A percentile compares a stretch with the other conserved stretches of the same genome.
These are phyloP conservation scores for Diplodia sapinea DNA, from an alignment of 2,329 filamentous ascomycete species.

Conservation along the genomic window DNA sequence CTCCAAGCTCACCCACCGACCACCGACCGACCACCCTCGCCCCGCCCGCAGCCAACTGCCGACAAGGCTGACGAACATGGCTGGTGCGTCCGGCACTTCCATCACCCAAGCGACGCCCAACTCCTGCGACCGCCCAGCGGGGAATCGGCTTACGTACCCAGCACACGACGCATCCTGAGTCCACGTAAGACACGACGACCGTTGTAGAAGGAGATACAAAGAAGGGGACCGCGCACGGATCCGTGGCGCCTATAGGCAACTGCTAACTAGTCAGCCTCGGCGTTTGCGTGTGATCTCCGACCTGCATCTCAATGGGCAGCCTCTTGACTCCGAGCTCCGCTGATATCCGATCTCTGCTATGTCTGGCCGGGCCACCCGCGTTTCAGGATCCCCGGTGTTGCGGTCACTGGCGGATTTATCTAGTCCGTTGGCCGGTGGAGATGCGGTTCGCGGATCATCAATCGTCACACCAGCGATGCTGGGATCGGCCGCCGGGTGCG, in stretches of 20 bases:
- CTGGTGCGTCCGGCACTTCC: background rate
- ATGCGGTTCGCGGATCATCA: background rate
- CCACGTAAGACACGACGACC: slow-evolving; percentile 11
- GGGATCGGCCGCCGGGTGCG: background rate
- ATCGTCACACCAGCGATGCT: background rate
- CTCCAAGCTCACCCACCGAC: background rate
- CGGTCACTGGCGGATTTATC: background rate
- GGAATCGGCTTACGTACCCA: slow-evolving; percentile 15
- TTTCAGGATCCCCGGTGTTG: background rate
- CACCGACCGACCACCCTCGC: background rate
- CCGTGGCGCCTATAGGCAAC: background rate
- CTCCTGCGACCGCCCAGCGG: background rate
- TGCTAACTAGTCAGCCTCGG: background rate
- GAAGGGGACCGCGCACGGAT: background rate
- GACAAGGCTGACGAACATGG: background rate
- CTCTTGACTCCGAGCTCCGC: background rate
- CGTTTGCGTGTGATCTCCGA: background rate
- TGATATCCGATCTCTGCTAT: too few species aligned
- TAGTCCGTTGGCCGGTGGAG: background rate
- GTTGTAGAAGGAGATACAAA: background rate
- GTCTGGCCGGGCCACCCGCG: background rate
- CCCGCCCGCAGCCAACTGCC: background rate
- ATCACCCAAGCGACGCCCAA: background rate
- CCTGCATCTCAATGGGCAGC: background rate
- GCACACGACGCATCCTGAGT: background rate